phyloP scores from a whole-genome alignment of 179 eudicot genomes.

The Actinidia chinensis region DNA sequence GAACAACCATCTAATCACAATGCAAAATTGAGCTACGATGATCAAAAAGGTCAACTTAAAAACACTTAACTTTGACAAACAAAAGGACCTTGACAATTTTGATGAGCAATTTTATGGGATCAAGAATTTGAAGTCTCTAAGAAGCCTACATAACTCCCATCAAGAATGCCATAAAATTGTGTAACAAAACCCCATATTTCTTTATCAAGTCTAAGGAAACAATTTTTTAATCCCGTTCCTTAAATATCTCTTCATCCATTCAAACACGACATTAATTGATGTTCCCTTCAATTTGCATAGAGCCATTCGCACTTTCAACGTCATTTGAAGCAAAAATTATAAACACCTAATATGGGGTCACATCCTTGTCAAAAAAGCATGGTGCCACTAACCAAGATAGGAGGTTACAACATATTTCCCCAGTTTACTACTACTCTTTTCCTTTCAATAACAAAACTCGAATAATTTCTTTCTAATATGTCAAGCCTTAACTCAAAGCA shows the following conservation, averaged over 20 bases:
- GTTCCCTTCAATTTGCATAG: background rate
- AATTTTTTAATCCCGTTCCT: too few species aligned
- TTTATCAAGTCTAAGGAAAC: too few species aligned
- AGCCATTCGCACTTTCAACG: background rate
- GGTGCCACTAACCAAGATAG: background rate
- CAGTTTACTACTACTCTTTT: background rate
- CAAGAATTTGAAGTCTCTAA: too few species aligned
- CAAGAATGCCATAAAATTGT: too few species aligned
- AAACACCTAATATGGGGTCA: background rate
- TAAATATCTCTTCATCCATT: background rate
- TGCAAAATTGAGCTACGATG: too few species aligned
- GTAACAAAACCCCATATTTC: too few species aligned
- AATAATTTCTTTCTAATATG: background rate
- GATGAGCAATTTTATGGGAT: background rate
- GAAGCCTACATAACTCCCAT: too few species aligned
- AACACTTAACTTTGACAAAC: background rate
- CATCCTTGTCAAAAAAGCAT: background rate
- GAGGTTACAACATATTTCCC: background rate
- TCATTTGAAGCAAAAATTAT: background rate
- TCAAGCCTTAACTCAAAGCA: background rate
- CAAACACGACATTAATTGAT: background rate
- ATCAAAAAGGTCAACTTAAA: background rate
- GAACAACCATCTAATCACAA: conserved; percentile 5
- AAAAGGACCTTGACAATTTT: background rate
- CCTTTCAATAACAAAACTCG: background rate